Conservation (phyloP, 176 grass and related monocot species). For the Elaeis guineensis region DNA sequence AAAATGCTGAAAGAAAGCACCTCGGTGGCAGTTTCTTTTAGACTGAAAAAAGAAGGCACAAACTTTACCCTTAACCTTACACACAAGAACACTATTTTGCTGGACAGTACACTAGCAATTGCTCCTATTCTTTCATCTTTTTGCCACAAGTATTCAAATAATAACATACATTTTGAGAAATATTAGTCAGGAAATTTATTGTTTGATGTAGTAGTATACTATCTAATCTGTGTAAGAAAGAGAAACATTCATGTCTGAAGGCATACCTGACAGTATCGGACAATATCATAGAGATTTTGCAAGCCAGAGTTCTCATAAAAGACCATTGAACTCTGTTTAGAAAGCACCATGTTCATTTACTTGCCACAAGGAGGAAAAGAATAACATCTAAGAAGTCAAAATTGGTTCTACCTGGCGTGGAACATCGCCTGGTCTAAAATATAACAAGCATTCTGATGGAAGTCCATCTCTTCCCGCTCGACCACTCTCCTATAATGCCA, state of each 20-base stretch:
- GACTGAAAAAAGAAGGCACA: slow-evolving; percentile 33
- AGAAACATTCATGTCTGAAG: no score
- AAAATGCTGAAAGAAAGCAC: slow-evolving; percentile 88
- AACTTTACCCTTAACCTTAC: no score
- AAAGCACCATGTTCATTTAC: slow-evolving; percentile 15
- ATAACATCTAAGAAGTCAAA: neutral
- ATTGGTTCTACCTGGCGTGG: slow-evolving; percentile 49
- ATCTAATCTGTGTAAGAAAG: no score
- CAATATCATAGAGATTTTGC: slow-evolving; percentile 95
- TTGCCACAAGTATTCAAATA: no score
- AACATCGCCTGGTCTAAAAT: slow-evolving; percentile 78
- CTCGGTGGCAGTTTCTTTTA: slow-evolving; percentile 62
- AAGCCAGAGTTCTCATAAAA: slow-evolving; percentile 93
- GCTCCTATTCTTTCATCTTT: no score
- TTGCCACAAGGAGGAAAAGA: slow-evolving; percentile 12
- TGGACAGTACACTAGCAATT: no score
- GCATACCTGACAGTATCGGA: slow-evolving; percentile 77
- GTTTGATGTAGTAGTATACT: no score
- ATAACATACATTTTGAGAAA: no score
- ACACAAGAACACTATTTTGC: no score
- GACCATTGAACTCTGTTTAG: slow-evolving; percentile 80
- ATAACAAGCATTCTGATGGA: slow-evolving; percentile 82
- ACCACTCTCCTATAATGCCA: slow-evolving; percentile 60
- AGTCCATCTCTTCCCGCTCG: slow-evolving; percentile 85
- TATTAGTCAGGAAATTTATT: no score